These are phyloP conservation scores for Ceratobasidium sp. DNA, from an alignment of 1,284 basidiomycete genomes.

Conservation along the genomic window DNA sequence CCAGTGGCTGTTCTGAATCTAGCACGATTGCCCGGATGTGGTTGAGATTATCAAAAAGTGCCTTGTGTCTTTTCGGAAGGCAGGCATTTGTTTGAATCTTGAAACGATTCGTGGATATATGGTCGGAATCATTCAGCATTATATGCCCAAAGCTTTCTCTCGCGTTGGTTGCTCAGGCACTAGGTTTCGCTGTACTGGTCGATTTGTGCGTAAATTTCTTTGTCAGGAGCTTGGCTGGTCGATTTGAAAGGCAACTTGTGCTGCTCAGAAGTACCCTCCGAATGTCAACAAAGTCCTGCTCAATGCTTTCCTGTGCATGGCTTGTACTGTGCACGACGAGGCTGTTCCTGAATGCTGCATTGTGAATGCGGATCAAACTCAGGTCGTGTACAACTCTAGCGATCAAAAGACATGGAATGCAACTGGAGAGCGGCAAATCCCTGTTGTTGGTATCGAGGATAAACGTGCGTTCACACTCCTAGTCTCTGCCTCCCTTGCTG, in stretches of 20 bases:
- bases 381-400: slow-evolving; percentile 5
- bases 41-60: background rate
- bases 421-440: background rate
- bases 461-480: slow-evolving; percentile 10
- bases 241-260: slow-evolving; percentile 5
- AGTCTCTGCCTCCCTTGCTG: background rate
- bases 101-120: background rate
- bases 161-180: background rate
- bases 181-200: background rate
- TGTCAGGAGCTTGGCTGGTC: background rate
- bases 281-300: slow-evolving; percentile 12
- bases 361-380: slow-evolving; percentile 12
- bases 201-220: background rate
- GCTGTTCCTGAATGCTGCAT: background rate
- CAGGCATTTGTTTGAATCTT: background rate
- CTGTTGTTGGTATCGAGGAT: background rate
- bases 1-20: background rate
- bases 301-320: background rate
- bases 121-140: slow-evolving; percentile 1
- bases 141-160: background rate
- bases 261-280: background rate
- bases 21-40: background rate
- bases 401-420: background rate
- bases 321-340: slow-evolving; percentile 4
- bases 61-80: background rate